These are phyloP conservation scores for Aspergillus ibericus DNA, from an alignment of 2,329 filamentous ascomycete species.

Conservation along the genomic window DNA sequence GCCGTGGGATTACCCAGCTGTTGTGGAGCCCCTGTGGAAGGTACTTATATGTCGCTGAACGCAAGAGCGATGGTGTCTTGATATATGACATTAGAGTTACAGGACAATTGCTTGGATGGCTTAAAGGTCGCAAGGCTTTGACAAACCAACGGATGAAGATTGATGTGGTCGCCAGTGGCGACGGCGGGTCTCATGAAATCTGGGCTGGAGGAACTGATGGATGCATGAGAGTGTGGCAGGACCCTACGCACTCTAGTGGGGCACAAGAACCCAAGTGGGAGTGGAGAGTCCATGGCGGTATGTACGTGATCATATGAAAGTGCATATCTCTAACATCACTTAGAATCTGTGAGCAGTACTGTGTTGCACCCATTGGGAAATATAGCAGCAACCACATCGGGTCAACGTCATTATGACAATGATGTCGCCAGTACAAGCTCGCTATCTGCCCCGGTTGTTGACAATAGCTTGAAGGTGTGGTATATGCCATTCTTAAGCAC, in stretches of 20 bases:
- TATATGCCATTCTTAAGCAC: slow-evolving; percentile 29
- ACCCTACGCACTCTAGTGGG: slow-evolving; percentile 45
- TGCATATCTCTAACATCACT: background rate
- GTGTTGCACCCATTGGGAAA: slow-evolving; percentile 49
- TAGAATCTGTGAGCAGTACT: slow-evolving; percentile 49
- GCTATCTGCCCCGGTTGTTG: slow-evolving; percentile 10
- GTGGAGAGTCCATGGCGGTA: slow-evolving; percentile 49
- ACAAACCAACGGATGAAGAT: slow-evolving; percentile 60
- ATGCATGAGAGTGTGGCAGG: slow-evolving; percentile 51
- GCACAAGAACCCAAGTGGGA: slow-evolving; percentile 44
- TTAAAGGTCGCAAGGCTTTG: slow-evolving; percentile 46
- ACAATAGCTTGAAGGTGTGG: slow-evolving; percentile 46
- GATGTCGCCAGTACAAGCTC: slow-evolving; percentile 19
- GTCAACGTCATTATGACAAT: slow-evolving; percentile 37
- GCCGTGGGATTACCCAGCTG: slow-evolving; percentile 57
- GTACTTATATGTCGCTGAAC: slow-evolving; percentile 61
- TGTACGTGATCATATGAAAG: slow-evolving; percentile 14
- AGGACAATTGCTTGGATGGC: slow-evolving; percentile 51
- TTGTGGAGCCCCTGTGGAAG: slow-evolving; percentile 59
- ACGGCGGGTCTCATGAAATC: slow-evolving; percentile 50
- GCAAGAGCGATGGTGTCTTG: slow-evolving; percentile 55
- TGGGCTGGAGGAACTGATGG: slow-evolving; percentile 63
- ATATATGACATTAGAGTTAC: slow-evolving; percentile 62
- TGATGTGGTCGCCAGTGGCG: slow-evolving; percentile 46
- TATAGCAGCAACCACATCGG: slow-evolving; percentile 53